Conservation (phyloP, 1,284 basidiomycete genomes). For the Tetrapyrgos nigripes region DNA sequence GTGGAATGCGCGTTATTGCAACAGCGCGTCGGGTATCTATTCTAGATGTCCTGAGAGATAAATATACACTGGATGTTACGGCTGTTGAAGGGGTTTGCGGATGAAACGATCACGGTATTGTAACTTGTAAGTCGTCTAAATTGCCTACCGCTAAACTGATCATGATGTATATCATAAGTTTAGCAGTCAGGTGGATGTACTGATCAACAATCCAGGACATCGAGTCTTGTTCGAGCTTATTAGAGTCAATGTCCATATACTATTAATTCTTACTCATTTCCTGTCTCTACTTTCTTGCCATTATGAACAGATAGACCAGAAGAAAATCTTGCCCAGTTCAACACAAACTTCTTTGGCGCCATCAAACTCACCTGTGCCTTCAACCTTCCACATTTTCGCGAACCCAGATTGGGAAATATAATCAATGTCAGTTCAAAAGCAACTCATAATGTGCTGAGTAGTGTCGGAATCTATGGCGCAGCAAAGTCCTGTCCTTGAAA, state of each 20-base stretch:
- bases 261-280: background rate
- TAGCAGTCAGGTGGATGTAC: slow-evolving; percentile 25
- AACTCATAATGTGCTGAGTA: slow-evolving; percentile 14
- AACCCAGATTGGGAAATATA: slow-evolving; percentile 20
- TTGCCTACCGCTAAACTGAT: background rate
- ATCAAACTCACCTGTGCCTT: slow-evolving; percentile 26
- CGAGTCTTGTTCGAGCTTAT: no score
- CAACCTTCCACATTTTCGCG: slow-evolving; percentile 24
- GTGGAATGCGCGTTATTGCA: slow-evolving; percentile 3
- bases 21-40: background rate
- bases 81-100: slow-evolving; percentile 10
- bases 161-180: no score
- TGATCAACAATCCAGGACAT: slow-evolving; percentile 27
- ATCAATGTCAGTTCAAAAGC: slow-evolving; percentile 26
- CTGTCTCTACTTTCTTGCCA: background rate
- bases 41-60: slow-evolving; percentile 1
- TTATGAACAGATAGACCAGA: background rate
- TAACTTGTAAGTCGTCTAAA: background rate
- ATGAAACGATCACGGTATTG: slow-evolving; percentile 11
- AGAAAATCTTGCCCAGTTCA: slow-evolving; percentile 18
- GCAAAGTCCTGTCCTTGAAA: slow-evolving; percentile 26
- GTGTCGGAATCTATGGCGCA: slow-evolving; percentile 24
- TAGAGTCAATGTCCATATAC: slow-evolving; percentile 24
- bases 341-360: slow-evolving; percentile 27
- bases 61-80: background rate